These are phyloP conservation scores for Lentinula raphanica DNA, from an alignment of 768 basidiomycete genomes.

Conservation along the genomic window DNA sequence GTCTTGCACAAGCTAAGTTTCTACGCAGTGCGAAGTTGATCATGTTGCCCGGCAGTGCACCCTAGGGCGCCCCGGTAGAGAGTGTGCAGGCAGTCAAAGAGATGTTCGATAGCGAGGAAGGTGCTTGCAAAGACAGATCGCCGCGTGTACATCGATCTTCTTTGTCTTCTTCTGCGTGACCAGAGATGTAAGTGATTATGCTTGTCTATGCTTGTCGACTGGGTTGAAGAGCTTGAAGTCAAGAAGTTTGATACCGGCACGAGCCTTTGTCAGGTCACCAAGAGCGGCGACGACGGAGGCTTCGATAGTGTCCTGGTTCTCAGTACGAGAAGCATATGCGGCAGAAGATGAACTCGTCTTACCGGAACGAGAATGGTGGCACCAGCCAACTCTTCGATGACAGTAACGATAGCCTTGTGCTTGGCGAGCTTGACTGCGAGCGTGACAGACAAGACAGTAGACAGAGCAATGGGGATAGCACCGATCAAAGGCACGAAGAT, in stretches of 20 bases:
- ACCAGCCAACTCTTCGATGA: slow-evolving; percentile 96
- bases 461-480: slow-evolving; percentile 99
- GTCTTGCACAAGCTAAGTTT: too few relatives aligned
- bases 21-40: too few relatives aligned
- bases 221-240: slow-evolving; percentile 99
- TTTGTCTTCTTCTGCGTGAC: too few relatives aligned
- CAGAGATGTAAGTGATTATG: slow-evolving; percentile 97
- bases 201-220: slow-evolving; percentile 98
- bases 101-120: too few relatives aligned
- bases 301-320: slow-evolving; percentile 99
- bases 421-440: slow-evolving; percentile 98
- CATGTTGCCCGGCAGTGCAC: too few relatives aligned
- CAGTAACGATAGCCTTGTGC: slow-evolving; percentile 99
- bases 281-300: slow-evolving; percentile 77
- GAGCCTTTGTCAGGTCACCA: slow-evolving; percentile 68
- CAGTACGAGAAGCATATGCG: slow-evolving; percentile 94
- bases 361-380: slow-evolving; percentile 97
- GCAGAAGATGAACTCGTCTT: slow-evolving; percentile 97
- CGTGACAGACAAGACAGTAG: slow-evolving; percentile 95
- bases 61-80: too few relatives aligned
- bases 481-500: slow-evolving; percentile 98
- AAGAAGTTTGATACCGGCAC: slow-evolving; percentile 89
- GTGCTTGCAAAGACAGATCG: too few relatives aligned
- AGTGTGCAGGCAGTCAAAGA: too few relatives aligned
- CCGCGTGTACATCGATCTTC: too few relatives aligned